Base-by-base conservation (phyloP, 2,329 filamentous ascomycete genomes). In the Pseudogymnoascus sp. region DNA sequence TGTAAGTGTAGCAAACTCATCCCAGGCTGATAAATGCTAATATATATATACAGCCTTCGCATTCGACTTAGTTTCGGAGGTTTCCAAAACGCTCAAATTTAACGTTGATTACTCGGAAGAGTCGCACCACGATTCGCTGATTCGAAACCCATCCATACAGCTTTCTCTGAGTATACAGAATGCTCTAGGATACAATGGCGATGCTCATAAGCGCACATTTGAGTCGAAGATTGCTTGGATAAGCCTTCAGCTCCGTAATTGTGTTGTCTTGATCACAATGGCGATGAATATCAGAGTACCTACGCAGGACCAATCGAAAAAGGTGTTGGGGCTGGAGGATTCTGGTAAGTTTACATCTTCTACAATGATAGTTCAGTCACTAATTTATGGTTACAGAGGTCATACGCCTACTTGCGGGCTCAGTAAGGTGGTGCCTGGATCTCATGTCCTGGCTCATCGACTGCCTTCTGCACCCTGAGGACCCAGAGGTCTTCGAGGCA, bases 21-120 rank as follows among this genome's bases (percentile, higher is more conserved):
- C 33, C 11, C n/a, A 40, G 40, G 35, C 29, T 39, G 15, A 21
- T 40, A 50, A 15, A 59, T 58, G 35, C 47, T 60, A 39, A 61
- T 60, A 59, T 13, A 29, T 50, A 7, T 50, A 63, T 64, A 61
- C 68, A 86, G 83, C 81, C 59, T 84, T 88, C 65, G 77, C 84
- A 60, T 78, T 80, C 41, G 79, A 85, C 62, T 85, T 86, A 78
- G 76, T 89, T 60, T 80, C 78, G 40, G 86, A 89, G 65, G 77
- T 92, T 10, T 85, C 90, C 60, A 80, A 83, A 40, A 84, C 89
- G 62, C 77, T 92, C 59, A 87, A 86, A 64, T 80, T 90, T 31
- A 84, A 86, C 58, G 84, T 92, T 57, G 93, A 97, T 74, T 95
- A 92, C 70, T 88, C 90, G 0, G 83, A 89, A 58, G 90, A 96